Percentiles rank a stretch among this genome's conserved stretches.
Conservation (phyloP, 495 filamentous ascomycete genomes). For the Podospora tetraspora region DNA sequence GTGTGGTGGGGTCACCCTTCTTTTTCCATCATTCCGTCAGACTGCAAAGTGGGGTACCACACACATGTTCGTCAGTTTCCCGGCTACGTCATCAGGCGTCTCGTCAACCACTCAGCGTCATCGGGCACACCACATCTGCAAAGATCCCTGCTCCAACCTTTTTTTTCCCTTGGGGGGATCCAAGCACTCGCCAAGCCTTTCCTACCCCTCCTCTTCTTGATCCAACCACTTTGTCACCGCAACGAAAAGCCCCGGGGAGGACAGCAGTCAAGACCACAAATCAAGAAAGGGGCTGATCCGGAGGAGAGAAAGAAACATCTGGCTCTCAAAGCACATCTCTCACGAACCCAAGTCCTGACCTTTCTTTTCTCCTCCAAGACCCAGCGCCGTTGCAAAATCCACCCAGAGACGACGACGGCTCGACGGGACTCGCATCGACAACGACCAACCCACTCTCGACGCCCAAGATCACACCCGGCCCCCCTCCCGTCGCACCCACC, state of each 20-base stretch:
- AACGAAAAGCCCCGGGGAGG: neutral
- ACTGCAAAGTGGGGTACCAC: conserved; percentile 5
- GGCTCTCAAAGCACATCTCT: too few species aligned
- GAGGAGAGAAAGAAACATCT: too few species aligned
- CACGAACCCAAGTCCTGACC: too few species aligned
- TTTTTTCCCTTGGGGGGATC: conserved; percentile 4
- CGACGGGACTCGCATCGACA: neutral
- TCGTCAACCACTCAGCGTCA: conserved; percentile 14
- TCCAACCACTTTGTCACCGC: neutral
- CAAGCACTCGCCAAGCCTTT: neutral
- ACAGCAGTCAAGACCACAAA: too few species aligned
- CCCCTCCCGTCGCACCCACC: neutral
- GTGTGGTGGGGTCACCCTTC: conserved; percentile 1
- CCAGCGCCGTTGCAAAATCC: neutral
- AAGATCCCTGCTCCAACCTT: conserved; percentile 11
- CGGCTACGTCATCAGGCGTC: conserved; percentile 20
- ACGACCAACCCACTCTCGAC: neutral
- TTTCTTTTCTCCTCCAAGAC: neutral
- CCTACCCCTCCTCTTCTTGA: neutral
- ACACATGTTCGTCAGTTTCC: conserved; percentile 13
- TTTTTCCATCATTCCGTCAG: conserved; percentile 8
- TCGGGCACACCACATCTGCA: conserved; percentile 20
- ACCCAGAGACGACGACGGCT: neutral
- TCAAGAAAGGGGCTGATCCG: too few species aligned
- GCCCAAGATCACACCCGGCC: neutral